Conservation (phyloP, 2,329 filamentous ascomycete species). For the Stagonosporopsis rhizophila region DNA sequence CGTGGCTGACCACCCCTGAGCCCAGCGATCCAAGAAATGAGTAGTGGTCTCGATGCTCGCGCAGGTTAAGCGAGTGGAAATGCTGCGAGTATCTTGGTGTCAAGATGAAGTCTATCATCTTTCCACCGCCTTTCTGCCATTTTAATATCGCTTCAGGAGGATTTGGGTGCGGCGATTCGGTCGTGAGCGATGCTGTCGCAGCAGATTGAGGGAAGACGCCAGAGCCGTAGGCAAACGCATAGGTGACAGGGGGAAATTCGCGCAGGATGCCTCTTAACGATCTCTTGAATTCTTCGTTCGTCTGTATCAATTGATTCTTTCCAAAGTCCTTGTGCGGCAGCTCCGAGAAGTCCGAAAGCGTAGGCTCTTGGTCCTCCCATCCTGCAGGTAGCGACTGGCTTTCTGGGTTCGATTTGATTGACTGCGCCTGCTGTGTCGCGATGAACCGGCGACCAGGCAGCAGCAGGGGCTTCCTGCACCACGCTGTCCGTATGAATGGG, state of each 20-base stretch:
- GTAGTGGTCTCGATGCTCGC: conserved; percentile 90
- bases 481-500: conserved; percentile 38
- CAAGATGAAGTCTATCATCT: conserved; percentile 99
- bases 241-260: conserved; percentile 94
- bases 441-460: conserved; percentile 33
- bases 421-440: conserved; percentile 34
- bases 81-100: conserved; percentile 94
- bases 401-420: conserved; percentile 26
- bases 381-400: conserved; percentile 56
- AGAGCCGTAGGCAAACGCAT: conserved; percentile 96
- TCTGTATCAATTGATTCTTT: conserved; percentile 90
- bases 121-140: conserved; percentile 84
- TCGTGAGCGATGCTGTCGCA: conserved; percentile 54
- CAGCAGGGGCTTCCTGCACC: conserved; percentile 34
- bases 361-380: conserved; percentile 78
- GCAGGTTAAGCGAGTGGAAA: conserved; percentile 93
- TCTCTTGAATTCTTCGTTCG: conserved; percentile 95
- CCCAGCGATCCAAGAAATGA: conserved; percentile 83
- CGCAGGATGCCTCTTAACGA: conserved; percentile 84
- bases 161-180: conserved; percentile 77
- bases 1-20: conserved; percentile 80
- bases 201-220: conserved; percentile 88
- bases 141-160: conserved; percentile 81
- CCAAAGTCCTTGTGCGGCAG: conserved; percentile 84
- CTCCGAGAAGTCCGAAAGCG: conserved; percentile 76